phyloP scores from a whole-genome alignment of 192 early-diverging fungal genomes.

The Pilaira anomala region DNA sequence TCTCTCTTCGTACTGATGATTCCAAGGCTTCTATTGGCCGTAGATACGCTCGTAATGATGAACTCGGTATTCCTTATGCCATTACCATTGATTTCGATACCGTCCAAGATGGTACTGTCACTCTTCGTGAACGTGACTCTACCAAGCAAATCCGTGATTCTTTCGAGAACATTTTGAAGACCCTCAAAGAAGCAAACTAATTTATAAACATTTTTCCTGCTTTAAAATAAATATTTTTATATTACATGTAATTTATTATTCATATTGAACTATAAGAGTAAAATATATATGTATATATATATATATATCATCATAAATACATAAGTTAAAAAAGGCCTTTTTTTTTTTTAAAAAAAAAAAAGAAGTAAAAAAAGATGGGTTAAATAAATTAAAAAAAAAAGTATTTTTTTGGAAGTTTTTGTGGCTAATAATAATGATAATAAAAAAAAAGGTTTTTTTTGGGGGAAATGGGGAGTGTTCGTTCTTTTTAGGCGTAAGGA shows the following conservation, averaged over 20 bases:
- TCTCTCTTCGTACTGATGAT: conserved; percentile 87
- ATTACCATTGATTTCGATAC: conserved; percentile 99
- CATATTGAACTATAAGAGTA: no score
- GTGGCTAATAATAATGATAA: no score
- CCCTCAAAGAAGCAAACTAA: conserved; percentile 45
- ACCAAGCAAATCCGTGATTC: conserved; percentile 90
- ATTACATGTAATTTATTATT: neutral
- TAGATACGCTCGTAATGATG: conserved; percentile 97
- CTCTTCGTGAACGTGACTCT: conserved; percentile 94
- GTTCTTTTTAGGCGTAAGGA: conserved; percentile 32
- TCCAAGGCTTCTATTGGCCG: conserved; percentile 87
- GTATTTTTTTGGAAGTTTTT: no score
- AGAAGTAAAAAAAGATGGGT: no score
- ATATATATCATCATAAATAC: no score
- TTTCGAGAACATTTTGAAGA: conserved; percentile 63
- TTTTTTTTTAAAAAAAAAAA: no score
- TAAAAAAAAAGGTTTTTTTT: no score
- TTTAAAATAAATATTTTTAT: neutral
- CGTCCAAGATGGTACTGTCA: conserved; percentile 89
- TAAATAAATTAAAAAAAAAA: no score
- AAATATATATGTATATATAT: no score
- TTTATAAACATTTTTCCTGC: neutral
- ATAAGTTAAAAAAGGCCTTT: no score
- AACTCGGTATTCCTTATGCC: conserved; percentile 95
- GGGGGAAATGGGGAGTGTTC: no score